These are phyloP conservation scores for Daldinia eschscholtzii DNA, from an alignment of 2,329 filamentous ascomycete species.

Conservation along the genomic window DNA sequence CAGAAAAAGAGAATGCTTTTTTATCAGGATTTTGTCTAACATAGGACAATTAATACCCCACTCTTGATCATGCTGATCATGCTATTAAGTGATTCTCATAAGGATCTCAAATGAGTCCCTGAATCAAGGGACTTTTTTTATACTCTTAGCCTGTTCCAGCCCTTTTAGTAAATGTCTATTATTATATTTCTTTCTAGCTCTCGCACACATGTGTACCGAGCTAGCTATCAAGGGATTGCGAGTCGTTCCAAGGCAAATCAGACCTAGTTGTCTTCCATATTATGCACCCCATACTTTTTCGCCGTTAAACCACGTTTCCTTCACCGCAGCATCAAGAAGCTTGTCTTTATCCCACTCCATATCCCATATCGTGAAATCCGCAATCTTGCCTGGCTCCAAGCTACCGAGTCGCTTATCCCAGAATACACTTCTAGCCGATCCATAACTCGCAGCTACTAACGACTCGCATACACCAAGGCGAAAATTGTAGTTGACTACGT, in stretches of 20 bases:
- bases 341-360: slow-evolving; percentile 62
- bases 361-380: slow-evolving; percentile 69
- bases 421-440: slow-evolving; percentile 70
- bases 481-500: slow-evolving; percentile 65
- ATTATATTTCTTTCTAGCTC: no score
- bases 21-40: background rate
- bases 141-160: background rate
- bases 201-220: background rate
- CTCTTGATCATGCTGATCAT: background rate
- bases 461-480: slow-evolving; percentile 66
- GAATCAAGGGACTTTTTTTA: background rate
- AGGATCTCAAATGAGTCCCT: background rate
- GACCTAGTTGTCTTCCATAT: background rate
- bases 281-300: slow-evolving; percentile 50
- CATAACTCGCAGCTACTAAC: slow-evolving; percentile 65
- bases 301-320: slow-evolving; percentile 68
- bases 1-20: slow-evolving; percentile 10
- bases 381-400: slow-evolving; percentile 64
- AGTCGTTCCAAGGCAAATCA: background rate
- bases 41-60: background rate
- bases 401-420: slow-evolving; percentile 67
- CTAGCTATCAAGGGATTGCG: background rate
- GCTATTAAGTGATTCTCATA: background rate
- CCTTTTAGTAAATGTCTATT: background rate
- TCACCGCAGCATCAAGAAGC: slow-evolving; percentile 60